Evolutionary conservation across 805 yeast genomes (phyloP), one percentile per base, ranked within the genome.

Genomic region (Wickerhamiella vanderwaltii): DNA sequence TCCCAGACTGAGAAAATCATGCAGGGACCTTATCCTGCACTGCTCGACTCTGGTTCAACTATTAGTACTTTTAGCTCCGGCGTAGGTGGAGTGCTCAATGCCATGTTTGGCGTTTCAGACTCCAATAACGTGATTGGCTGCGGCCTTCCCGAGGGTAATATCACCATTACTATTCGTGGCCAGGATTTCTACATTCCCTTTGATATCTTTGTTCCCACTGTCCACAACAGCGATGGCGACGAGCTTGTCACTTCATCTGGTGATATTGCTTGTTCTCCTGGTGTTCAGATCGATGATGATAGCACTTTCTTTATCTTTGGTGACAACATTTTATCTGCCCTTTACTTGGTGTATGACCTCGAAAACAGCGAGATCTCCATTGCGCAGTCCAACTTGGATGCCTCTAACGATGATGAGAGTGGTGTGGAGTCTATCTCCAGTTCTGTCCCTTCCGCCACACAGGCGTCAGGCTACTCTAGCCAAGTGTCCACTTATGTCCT

Each of bases 321-420:
- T 13, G 83, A 77, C 55, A 69, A 68, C 45, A 62, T 79, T 47
- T 59, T 79, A 46, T 64, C 78, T 43, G 67, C 69, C 35, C 72
- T 75, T 30, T 79, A 79, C 56, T 61, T 73, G 18, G 83, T 77
- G 9, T 75, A 71, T 57, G 81, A 79, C 54, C 60, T 77, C 45
- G 78, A 74, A 17, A 68, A 66, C 48, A 59, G 58, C 32, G 65
- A 71, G 46, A 64, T 79, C 28, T 73, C 78, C 2, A 46, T 79
- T 39, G 82, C 73, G 9, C 34, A 29, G 23, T 32, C 41, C 16
- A n/a, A n/a, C n/a, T n/a, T n/a, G n/a, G 3, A 16, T 20, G 11
- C 28, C 19, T 15, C 35, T 18, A 17, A 7, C 39, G 20, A 30
- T 2, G 33, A 26, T 23, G 30, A 25, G 6, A 3, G 42, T 3